A percentile compares a stretch with the other conserved stretches of the same genome.
Conservation (phyloP, 2,329 filamentous ascomycete genomes). For the Fusarium torreyae region DNA sequence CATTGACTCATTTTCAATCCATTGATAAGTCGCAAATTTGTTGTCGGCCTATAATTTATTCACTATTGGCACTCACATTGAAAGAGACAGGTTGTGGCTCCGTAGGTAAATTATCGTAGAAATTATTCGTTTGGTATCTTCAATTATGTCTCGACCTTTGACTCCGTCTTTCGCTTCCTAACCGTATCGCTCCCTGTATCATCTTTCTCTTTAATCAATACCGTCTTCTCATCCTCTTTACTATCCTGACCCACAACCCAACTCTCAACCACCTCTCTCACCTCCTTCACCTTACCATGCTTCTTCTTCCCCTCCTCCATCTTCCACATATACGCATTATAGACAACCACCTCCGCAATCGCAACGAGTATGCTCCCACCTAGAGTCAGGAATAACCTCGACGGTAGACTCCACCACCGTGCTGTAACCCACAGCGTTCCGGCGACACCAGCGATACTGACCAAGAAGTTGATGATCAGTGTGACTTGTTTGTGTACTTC, state of each 20-base stretch:
- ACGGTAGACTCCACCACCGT: slow-evolving; percentile 81
- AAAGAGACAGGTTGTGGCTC: neutral
- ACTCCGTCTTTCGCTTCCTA: slow-evolving; percentile 49
- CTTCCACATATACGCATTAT: slow-evolving; percentile 81
- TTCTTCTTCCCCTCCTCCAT: slow-evolving; percentile 77
- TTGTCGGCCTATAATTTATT: rapidly evolving
- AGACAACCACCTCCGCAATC: slow-evolving; percentile 83
- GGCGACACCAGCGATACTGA: slow-evolving; percentile 86
- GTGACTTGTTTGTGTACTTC: slow-evolving; percentile 87
- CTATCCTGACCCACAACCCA: slow-evolving; percentile 73
- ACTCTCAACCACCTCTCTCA: slow-evolving; percentile 78
- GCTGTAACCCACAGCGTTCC: slow-evolving; percentile 84
- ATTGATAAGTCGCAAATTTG: rapidly evolving
- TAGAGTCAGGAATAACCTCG: slow-evolving; percentile 79
- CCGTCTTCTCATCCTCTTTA: slow-evolving; percentile 46
- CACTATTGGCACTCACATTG: too few relatives aligned
- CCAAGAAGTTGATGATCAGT: slow-evolving; percentile 89
- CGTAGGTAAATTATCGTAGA: neutral
- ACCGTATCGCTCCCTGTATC: slow-evolving; percentile 36
- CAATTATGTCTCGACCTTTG: slow-evolving; percentile 14
- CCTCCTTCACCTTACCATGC: slow-evolving; percentile 73
- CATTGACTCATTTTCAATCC: neutral
- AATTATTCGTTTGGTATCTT: neutral
- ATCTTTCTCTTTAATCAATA: slow-evolving; percentile 47
- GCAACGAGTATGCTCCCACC: slow-evolving; percentile 78